Base-by-base conservation (phyloP, 129 eudicot genomes). In the Smallanthus sonchifolius region DNA sequence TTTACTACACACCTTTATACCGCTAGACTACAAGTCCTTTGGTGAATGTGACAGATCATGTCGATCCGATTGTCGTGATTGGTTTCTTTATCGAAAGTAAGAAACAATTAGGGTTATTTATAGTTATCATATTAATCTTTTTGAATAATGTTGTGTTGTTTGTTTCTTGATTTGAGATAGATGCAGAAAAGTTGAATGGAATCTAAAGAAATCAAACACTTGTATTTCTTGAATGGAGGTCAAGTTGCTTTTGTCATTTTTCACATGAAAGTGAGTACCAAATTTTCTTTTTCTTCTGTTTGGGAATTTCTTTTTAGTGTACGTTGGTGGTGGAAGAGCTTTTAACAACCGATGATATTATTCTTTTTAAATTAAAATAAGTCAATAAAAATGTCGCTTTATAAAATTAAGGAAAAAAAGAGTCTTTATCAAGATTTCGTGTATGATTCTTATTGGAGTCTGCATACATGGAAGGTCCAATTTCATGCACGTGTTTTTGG, bases 121-220 rank as follows among this genome's bases (percentile, higher is more conserved):
- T 75, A 80, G 79, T 67, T 79, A 20, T 0, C 6, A 5, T 17
- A 73, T 65, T 73, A 60, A 77, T 70, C 84, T 80, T 81, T 84
- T 72, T 65, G 32, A 79, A 79, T 72, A 52, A 75, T 73, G 75
- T 75, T 71, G 13, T 70, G 64, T 82, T 67, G 79, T 87, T 80
- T 79, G 80, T 72, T 73, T 79, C 77, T 79, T 74, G 78, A 70
- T 63, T 69, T 63, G 72, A 86, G 79, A 52, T 74, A 61, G 75
- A 80, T 83, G 74, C 32, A 72, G 59, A 83, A 70, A 76, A 79
- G 86, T 74, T 82, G n/a, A 79, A 68, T 83, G 89, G 87, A 84
- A 81, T 79, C 91, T 79, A 74, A 77, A 80, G 83, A 72, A 79
- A 88, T 72, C 44, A 65, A 77, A 69, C 52, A 56, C 74, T 59